Evolutionary conservation across 2,329 filamentous ascomycete species (phyloP).

Genomic region (Zelopaecilomyces penicillatus): DNA sequence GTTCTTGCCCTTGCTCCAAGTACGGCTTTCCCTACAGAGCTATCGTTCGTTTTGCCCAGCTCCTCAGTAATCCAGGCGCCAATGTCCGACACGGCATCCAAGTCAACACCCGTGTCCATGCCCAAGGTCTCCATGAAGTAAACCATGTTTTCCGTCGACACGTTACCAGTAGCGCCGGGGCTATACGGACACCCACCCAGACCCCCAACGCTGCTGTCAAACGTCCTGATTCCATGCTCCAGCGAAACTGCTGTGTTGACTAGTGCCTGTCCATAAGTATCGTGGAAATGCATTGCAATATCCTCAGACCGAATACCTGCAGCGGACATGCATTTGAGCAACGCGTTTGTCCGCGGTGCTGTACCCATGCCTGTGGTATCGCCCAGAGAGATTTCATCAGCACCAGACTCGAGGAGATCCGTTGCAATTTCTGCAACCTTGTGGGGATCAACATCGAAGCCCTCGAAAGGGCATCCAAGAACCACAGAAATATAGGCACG

Average conservation of each 20-base stretch:
- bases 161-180: conserved; percentile 79
- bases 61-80: conserved; percentile 63
- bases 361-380: conserved; percentile 91
- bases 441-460: conserved; percentile 54
- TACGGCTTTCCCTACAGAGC: conserved; percentile 59
- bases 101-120: conserved; percentile 63
- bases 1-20: conserved; percentile 38
- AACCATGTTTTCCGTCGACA: conserved; percentile 76
- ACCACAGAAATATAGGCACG: conserved; percentile 76
- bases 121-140: conserved; percentile 69
- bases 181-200: conserved; percentile 80
- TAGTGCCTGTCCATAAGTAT: conserved; percentile 80
- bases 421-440: conserved; percentile 58
- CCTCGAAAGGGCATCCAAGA: conserved; percentile 70
- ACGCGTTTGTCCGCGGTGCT: conserved; percentile 55
- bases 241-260: conserved; percentile 72
- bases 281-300: conserved; percentile 79
- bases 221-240: conserved; percentile 67
- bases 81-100: conserved; percentile 58
- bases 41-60: conserved; percentile 55
- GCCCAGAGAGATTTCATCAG: conserved; percentile 81
- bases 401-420: conserved; percentile 73
- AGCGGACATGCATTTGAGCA: conserved; percentile 55
- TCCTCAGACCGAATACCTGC: conserved; percentile 62
- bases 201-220: conserved; percentile 72